Conservation (phyloP, 345 rosid genomes). For the Syzygium aromaticum region DNA sequence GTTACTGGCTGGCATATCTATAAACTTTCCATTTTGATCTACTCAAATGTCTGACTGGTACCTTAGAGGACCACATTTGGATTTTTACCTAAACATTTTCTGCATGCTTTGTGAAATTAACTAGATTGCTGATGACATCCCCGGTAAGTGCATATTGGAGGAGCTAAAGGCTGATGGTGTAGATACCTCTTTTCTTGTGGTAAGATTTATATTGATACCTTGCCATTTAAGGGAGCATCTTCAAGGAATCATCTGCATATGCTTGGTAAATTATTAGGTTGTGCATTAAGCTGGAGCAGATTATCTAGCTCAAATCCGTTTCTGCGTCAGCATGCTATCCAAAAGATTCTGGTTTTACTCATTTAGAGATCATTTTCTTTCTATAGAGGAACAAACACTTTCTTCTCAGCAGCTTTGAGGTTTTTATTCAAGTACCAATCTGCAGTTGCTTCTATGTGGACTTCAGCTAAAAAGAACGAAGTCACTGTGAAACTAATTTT, state of each 20-base stretch:
- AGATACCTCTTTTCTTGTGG: constrained; percentile 31
- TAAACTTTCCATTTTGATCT: background rate
- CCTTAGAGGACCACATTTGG: background rate
- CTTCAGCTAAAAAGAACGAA: background rate
- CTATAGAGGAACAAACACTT: background rate
- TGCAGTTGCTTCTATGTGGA: background rate
- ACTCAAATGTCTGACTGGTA: background rate
- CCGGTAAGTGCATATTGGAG: constrained; percentile 19
- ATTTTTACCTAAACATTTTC: background rate
- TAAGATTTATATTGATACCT: background rate
- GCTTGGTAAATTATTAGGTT: background rate
- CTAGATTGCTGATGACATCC: constrained; percentile 28
- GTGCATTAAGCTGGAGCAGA: background rate
- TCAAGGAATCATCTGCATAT: background rate
- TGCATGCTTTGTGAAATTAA: background rate
- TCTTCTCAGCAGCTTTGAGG: background rate
- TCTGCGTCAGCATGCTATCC: background rate
- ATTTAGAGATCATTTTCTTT: background rate
- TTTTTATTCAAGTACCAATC: background rate
- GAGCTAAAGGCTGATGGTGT: constrained; percentile 29
- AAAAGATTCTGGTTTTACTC: background rate
- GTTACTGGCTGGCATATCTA: constrained; percentile 1
- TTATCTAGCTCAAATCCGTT: background rate
- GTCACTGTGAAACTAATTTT: too few species aligned
- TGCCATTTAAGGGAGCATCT: background rate